Percentiles rank a stretch among this genome's conserved stretches.
phyloP scores from a whole-genome alignment of 371 early-diverging fungal species.

The Mortierella sp. region DNA sequence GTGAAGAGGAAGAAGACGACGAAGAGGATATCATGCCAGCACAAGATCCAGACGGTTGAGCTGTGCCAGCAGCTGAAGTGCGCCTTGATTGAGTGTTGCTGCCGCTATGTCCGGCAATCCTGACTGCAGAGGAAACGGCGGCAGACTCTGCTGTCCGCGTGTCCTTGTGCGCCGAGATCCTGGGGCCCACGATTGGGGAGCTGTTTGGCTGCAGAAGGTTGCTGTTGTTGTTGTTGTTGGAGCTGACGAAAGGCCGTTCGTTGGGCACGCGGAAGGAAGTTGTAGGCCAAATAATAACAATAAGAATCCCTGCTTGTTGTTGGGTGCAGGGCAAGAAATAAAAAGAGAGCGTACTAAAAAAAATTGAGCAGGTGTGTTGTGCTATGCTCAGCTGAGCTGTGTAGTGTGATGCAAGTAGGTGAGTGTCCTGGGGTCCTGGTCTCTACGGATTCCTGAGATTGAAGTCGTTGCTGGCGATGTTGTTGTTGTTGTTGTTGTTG shows the following conservation, averaged over 20 bases:
- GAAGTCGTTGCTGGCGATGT: not conserved
- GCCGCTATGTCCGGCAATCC: conserved; percentile 3
- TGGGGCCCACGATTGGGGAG: conserved; percentile 6
- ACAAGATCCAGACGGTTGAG: conserved; percentile 4
- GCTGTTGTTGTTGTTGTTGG: not conserved
- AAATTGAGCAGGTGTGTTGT: not conserved
- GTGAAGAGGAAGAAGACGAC: not conserved
- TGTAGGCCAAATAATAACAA: not conserved
- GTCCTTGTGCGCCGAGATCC: conserved; percentile 7
- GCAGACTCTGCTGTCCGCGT: not conserved
- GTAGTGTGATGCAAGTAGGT: not conserved
- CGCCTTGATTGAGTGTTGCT: conserved; percentile 2
- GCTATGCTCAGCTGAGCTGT: not conserved
- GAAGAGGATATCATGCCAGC: not conserved
- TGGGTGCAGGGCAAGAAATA: not conserved
- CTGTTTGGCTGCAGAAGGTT: not conserved
- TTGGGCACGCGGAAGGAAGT: not conserved
- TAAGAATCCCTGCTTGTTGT: not conserved
- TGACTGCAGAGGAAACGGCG: not conserved
- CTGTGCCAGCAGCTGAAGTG: conserved; percentile 1
- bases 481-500: not conserved
- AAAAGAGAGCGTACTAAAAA: not conserved
- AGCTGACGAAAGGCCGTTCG: not conserved
- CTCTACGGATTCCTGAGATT: not conserved
- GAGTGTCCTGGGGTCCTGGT: not conserved